Evolutionary conservation across 768 basidiomycete genomes (phyloP), one percentile per base, ranked within the genome.

Genomic region (Mrakia gelida): DNA sequence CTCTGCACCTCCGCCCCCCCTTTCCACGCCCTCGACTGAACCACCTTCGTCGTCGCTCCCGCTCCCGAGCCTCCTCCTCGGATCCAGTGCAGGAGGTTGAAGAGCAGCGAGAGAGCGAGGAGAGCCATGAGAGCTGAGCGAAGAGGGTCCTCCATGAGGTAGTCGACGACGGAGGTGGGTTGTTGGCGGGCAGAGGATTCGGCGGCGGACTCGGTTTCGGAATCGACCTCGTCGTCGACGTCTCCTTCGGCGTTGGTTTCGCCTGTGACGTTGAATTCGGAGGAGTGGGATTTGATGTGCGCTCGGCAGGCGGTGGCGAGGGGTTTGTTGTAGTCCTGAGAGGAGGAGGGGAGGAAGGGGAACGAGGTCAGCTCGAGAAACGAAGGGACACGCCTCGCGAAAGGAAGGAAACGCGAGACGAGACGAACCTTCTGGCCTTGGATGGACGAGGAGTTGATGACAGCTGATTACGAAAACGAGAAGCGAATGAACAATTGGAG

Each of bases 261-360:
- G 23, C 43, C 73, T n/a, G 54, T 38, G 45, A 26, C 56, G 28
- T 72, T 71, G 73, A 81, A 81, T 54, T 81, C 75, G 21, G 78
- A 73, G 18, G 79, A 75, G 63, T 81, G 79, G 21, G 43, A 54
- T 38, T 79, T 77, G 72, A 81, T 70, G 68, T 80, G 74, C 6
- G 59, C 67, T 15, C 75, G 56, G 45, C 77, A 63, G 52, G 73
- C 59, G 5, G 54, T 72, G 18, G 79, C 77, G 11, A 81, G 61
- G 21, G 77, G 38, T 1, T 62, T 45, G 75, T 81, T 81, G 78
- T 80, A 81, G 41, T 78, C 70, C 74, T 80, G 79, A 62, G 21
- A 15, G 45, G 18, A 3, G 30, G 30, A 43, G 32, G 28, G 3
- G 13, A 15, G 23, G 34, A 43, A 34, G n/a, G 16, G 21, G 67